These are phyloP conservation scores for Fusarium subglutinans DNA, from an alignment of 2,329 filamentous ascomycete genomes.

Conservation along the genomic window DNA sequence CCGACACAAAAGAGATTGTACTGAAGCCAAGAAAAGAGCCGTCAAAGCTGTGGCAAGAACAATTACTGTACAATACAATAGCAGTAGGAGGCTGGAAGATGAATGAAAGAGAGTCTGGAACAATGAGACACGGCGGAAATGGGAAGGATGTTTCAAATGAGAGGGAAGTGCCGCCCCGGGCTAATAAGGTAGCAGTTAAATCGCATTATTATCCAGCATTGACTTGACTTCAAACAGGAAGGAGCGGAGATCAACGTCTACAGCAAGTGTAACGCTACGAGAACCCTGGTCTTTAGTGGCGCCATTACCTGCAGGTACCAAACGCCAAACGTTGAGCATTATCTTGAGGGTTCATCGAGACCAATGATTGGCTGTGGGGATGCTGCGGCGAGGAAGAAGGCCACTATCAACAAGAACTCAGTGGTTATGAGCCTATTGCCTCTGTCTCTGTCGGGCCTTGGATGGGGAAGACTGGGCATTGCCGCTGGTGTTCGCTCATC, in stretches of 20 bases:
- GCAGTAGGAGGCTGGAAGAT: slow-evolving; percentile 27
- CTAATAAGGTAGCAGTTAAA: neutral
- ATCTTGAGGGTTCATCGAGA: slow-evolving; percentile 4
- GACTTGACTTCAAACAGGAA: slow-evolving; percentile 32
- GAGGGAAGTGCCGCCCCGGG: neutral
- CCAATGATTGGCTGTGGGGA: slow-evolving; percentile 13
- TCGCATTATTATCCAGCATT: slow-evolving; percentile 20
- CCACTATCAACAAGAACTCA: slow-evolving; percentile 2
- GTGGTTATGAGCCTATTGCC: slow-evolving; percentile 11
- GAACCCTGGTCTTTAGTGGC: slow-evolving; percentile 19
- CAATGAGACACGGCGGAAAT: slow-evolving; percentile 13
- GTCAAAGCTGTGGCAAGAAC: slow-evolving; percentile 23
- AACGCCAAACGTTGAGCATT: slow-evolving; percentile 27
- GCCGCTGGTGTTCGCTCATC: slow-evolving; percentile 7
- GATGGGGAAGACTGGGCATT: slow-evolving; percentile 7
- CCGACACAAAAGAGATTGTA: neutral
- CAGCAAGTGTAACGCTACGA: slow-evolving; percentile 13
- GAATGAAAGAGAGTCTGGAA: slow-evolving; percentile 27
- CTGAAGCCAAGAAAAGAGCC: slow-evolving; percentile 11
- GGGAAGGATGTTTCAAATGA: slow-evolving; percentile 38
- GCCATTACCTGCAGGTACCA: slow-evolving; percentile 38
- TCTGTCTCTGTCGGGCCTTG: neutral
- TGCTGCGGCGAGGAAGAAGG: neutral
- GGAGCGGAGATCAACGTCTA: slow-evolving; percentile 23
- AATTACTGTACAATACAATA: slow-evolving; percentile 17